Conservation (phyloP, 805 yeast genomes). For the Suhomyces pyralidae region DNA sequence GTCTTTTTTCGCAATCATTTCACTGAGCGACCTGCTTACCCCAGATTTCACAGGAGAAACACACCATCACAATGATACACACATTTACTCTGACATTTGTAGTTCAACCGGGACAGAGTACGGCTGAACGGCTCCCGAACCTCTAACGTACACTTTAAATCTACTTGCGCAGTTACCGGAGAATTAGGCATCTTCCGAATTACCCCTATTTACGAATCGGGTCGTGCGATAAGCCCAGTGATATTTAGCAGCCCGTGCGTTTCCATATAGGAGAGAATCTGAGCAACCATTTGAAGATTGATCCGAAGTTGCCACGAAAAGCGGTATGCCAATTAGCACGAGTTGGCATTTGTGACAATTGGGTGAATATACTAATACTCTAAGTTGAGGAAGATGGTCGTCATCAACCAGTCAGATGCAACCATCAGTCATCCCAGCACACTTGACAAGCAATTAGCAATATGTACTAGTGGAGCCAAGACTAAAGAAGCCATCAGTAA, state of each 20-base stretch:
- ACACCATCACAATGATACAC: too few relatives aligned
- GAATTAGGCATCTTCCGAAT: not conserved
- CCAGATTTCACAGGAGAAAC: not conserved
- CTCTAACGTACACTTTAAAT: not conserved
- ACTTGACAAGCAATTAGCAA: not conserved
- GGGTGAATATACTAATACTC: not conserved
- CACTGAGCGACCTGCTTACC: not conserved
- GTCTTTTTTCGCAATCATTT: not conserved
- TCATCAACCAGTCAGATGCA: not conserved
- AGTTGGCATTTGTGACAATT: not conserved
- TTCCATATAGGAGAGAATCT: not conserved
- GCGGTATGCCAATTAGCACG: not conserved
- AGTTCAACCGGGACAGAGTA: not conserved
- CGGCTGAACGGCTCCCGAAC: not conserved
- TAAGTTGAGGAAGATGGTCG: not conserved
- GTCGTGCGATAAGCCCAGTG: not conserved
- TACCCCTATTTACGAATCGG: conserved; percentile 1
- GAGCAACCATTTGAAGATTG: not conserved
- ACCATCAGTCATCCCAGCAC: not conserved
- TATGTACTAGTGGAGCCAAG: not conserved
- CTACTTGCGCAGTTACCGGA: not conserved
- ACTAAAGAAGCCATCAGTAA: not conserved
- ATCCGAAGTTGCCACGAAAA: not conserved
- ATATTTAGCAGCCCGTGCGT: not conserved
- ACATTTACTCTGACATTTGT: too few relatives aligned